These are phyloP conservation scores for Diddensiella santjacobensis DNA, from an alignment of 805 yeast species.

Conservation along the genomic window DNA sequence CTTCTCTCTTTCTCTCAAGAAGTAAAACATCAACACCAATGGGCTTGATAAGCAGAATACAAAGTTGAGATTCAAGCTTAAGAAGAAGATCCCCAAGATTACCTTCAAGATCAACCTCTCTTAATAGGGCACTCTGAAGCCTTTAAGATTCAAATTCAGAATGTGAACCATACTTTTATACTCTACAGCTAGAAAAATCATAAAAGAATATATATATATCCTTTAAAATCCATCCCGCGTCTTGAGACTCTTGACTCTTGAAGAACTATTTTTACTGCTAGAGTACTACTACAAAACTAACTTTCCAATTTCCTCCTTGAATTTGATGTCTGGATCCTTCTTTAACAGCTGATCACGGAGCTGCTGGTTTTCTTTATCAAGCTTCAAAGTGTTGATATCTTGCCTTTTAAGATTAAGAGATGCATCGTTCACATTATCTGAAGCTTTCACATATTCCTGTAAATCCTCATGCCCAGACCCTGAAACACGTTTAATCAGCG, in stretches of 20 bases:
- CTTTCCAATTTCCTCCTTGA: neutral
- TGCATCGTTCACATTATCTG: neutral
- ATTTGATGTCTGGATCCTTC: neutral
- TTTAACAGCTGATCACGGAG: neutral
- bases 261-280: neutral
- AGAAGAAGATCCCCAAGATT: neutral
- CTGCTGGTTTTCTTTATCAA: neutral
- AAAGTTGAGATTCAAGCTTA: neutral
- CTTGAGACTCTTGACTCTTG: neutral
- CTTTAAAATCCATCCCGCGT: neutral
- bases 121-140: neutral
- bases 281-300: neutral
- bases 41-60: constrained; percentile 4
- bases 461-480: neutral
- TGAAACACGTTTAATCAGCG: neutral
- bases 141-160: too few species aligned
- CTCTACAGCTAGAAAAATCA: neutral
- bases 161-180: neutral
- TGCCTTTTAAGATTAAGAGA: neutral
- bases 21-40: constrained; percentile 2
- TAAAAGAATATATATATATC: too few species aligned
- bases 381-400: neutral
- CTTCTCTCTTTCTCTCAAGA: constrained; percentile 4
- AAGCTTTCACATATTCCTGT: neutral
- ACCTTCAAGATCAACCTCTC: neutral